These are phyloP conservation scores for Trifolium pratense DNA, from an alignment of 306 rosid species.

Conservation along the genomic window DNA sequence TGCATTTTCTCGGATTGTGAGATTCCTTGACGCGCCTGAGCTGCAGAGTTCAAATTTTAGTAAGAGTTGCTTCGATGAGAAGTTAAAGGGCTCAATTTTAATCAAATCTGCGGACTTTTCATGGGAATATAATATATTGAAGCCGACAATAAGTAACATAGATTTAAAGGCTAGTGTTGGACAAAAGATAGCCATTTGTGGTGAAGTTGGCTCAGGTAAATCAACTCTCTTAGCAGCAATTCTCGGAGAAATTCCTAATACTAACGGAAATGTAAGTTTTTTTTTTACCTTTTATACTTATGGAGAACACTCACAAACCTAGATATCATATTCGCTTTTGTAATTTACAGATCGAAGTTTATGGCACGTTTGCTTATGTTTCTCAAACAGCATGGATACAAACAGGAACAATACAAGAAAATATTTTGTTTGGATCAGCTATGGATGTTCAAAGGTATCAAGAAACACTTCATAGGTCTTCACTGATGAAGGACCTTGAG, in stretches of 20 bases:
- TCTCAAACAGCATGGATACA: slow-evolving; percentile 48
- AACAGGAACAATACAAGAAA: slow-evolving; percentile 57
- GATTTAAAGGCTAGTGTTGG: neutral
- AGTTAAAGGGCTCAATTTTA: slow-evolving; percentile 40
- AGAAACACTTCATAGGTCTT: slow-evolving; percentile 50
- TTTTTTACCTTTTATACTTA: neutral
- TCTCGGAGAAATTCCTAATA: neutral
- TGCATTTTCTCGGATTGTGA: slow-evolving; percentile 59
- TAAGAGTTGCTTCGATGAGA: slow-evolving; percentile 29
- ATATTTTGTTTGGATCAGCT: slow-evolving; percentile 55
- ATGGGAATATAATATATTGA: slow-evolving; percentile 59
- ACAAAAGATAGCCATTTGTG: neutral
- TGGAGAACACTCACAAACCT: neutral
- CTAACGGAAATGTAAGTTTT: neutral
- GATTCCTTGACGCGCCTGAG: slow-evolving; percentile 69
- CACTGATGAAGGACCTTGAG: slow-evolving; percentile 58
- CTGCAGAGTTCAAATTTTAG: slow-evolving; percentile 44
- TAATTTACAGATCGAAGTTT: slow-evolving; percentile 46
- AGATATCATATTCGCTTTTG: neutral
- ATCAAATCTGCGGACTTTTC: slow-evolving; percentile 61
- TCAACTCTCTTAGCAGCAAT: neutral
- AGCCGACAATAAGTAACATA: slow-evolving; percentile 28
- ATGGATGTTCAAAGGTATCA: slow-evolving; percentile 52
- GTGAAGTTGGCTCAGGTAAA: neutral
- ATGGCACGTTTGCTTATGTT: neutral